Conservation (phyloP, 2,329 filamentous ascomycete genomes). For the Sordariomycetes sp. region DNA sequence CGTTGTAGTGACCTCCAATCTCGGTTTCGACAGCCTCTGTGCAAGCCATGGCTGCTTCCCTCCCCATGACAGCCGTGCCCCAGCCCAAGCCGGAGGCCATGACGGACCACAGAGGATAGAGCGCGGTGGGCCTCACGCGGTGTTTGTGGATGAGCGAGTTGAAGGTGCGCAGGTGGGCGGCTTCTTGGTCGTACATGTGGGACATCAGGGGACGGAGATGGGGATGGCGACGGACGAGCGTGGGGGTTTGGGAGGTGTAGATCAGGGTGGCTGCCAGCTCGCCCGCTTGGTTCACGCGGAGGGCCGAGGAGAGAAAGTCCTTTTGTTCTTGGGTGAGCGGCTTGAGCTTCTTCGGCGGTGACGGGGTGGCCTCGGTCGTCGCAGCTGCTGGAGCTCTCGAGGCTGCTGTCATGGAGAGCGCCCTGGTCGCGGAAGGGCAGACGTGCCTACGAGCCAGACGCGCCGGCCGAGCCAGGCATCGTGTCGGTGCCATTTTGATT, state of each 20-base stretch:
- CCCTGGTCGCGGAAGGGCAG: conserved; percentile 3
- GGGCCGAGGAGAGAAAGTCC: conserved; percentile 67
- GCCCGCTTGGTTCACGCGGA: conserved; percentile 94
- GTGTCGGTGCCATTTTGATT: conserved; percentile 11
- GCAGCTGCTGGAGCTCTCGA: conserved; percentile 6
- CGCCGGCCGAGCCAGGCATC: conserved; percentile 8
- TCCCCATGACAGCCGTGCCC: conserved; percentile 79
- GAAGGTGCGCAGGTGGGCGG: conserved; percentile 77
- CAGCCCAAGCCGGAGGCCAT: conserved; percentile 78
- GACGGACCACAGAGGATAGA: conserved; percentile 83
- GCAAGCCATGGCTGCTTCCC: conserved; percentile 96
- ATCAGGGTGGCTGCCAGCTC: conserved; percentile 95
- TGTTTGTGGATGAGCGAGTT: conserved; percentile 76
- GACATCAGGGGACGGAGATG: conserved; percentile 85
- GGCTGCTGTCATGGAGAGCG: conserved; percentile 7
- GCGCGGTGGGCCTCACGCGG: conserved; percentile 81
- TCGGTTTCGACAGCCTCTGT: conserved; percentile 98
- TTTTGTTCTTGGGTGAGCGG: conserved; percentile 61
- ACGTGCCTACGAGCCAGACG: conserved; percentile 3
- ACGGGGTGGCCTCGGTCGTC: conserved; percentile 6
- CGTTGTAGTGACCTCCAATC: conserved; percentile 93
- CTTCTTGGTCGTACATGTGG: conserved; percentile 98
- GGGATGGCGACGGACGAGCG: conserved; percentile 70
- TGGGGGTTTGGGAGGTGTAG: conserved; percentile 80
- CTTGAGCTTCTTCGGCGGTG: conserved; percentile 32